phyloP scores from a whole-genome alignment of 176 grass and related monocot species.

The Phyllostachys edulis region DNA sequence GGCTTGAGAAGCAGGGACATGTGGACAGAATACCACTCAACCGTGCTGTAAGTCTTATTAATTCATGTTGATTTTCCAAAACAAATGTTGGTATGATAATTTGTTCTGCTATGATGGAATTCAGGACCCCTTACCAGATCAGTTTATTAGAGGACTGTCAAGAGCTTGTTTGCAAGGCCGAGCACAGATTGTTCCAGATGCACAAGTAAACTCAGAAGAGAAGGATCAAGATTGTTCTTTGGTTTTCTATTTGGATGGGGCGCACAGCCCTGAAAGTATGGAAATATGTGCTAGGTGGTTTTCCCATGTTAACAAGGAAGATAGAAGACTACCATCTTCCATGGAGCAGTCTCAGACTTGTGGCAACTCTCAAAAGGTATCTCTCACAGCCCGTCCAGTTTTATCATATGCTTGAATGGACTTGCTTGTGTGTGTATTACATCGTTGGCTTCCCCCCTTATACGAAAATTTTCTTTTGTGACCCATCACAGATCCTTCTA shows the following conservation, averaged over 20 bases:
- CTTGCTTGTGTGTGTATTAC: slow-evolving; percentile 29
- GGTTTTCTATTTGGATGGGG: slow-evolving; percentile 80
- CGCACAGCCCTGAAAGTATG: slow-evolving; percentile 90
- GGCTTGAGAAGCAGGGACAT: slow-evolving; percentile 70
- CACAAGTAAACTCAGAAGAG: slow-evolving; percentile 43
- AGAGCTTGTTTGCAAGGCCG: slow-evolving; percentile 75
- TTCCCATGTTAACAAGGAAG: slow-evolving; percentile 54
- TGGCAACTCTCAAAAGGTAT: slow-evolving; percentile 55
- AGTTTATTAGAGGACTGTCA: slow-evolving; percentile 61
- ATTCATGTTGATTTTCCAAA: slow-evolving; percentile 10
- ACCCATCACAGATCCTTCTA: slow-evolving; percentile 67
- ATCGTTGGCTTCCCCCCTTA: slow-evolving; percentile 14
- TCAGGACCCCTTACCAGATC: slow-evolving; percentile 59
- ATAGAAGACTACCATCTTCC: slow-evolving; percentile 34
- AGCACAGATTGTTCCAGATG: slow-evolving; percentile 64
- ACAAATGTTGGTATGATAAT: not conserved
- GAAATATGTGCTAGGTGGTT: slow-evolving; percentile 93
- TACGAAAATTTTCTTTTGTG: slow-evolving; percentile 18
- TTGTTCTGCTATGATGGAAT: slow-evolving; percentile 29
- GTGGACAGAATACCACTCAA: slow-evolving; percentile 41
- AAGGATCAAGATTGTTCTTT: slow-evolving; percentile 37
- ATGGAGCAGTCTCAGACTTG: slow-evolving; percentile 21
- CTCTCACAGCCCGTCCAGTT: slow-evolving; percentile 11
- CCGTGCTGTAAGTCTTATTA: slow-evolving; percentile 50
- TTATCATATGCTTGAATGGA: slow-evolving; percentile 25